Conservation (phyloP, 352 stramenopile genomes). For the Hyaloperonospora brassicae region DNA sequence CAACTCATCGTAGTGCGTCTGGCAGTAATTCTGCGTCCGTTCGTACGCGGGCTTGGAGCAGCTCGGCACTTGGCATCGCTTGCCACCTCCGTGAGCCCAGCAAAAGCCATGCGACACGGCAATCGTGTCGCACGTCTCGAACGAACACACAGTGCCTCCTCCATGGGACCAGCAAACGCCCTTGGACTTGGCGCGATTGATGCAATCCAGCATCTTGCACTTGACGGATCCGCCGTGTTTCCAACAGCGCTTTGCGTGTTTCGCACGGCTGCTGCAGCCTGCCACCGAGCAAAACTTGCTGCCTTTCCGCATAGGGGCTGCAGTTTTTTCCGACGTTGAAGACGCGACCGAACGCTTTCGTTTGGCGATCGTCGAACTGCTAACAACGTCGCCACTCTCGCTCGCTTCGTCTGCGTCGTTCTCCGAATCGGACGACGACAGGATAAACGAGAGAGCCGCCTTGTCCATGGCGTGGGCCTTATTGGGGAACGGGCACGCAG, state of each 20-base stretch:
- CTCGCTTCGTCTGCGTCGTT: slow-evolving; percentile 13
- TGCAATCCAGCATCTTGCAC: slow-evolving; percentile 53
- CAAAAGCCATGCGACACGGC: slow-evolving; percentile 46
- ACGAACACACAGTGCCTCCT: slow-evolving; percentile 42
- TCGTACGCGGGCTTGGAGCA: slow-evolving; percentile 54
- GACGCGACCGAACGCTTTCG: slow-evolving; percentile 11
- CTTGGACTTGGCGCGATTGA: slow-evolving; percentile 60
- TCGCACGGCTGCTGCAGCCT: slow-evolving; percentile 37
- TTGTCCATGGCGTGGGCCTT: slow-evolving; percentile 18
- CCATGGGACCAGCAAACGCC: slow-evolving; percentile 59
- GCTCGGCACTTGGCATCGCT: slow-evolving; percentile 34
- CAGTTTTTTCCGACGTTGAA: neutral
- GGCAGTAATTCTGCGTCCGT: slow-evolving; percentile 51
- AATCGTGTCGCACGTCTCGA: slow-evolving; percentile 44
- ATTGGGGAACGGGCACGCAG: slow-evolving; percentile 4
- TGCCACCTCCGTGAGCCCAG: slow-evolving; percentile 36
- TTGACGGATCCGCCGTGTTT: slow-evolving; percentile 48
- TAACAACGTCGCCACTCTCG: slow-evolving; percentile 4
- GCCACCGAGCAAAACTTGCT: slow-evolving; percentile 54
- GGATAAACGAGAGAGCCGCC: slow-evolving; percentile 26
- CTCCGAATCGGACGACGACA: slow-evolving; percentile 27
- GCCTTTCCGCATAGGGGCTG: slow-evolving; percentile 27
- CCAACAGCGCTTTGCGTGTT: slow-evolving; percentile 53
- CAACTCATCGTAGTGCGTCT: slow-evolving; percentile 35
- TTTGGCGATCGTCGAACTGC: slow-evolving; percentile 4